Base-by-base conservation (phyloP, 2,329 filamentous ascomycete genomes). In the Apiospora aurea region DNA sequence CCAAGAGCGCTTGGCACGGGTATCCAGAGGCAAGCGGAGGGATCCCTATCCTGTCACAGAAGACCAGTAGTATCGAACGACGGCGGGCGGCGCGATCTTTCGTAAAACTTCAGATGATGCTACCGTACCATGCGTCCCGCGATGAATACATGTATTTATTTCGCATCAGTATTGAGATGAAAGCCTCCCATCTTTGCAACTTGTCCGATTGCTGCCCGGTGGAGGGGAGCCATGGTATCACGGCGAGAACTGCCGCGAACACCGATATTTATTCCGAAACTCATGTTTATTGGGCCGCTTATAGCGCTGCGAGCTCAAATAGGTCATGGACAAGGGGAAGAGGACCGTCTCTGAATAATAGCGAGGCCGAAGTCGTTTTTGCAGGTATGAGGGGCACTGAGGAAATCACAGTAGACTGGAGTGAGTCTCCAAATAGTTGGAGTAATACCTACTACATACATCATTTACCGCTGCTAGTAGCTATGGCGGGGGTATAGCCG, bases 271-370 rank as follows among this genome's bases (percentile, higher is more conserved):
- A 64, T 64, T 64, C 29, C 57, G 21, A 34, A n/a, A 41, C 5
- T 14, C 57, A n/a, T 41, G 6, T 14, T 64, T 26, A 69, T 69
- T 69, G 67, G 67, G 44, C 21, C 67, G 67, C 67, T 69, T 69
- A 18, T 49, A 38, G 44, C n/a, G 10, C 8, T 64, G 34, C 34
- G 13, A n/a, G 57, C 18, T n/a, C 34, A 38, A n/a, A 18, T 38
- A 38, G 34, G 34, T 13, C 18, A 41, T 64, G 57, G 57, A 41
- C 34, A 24, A 64, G 34, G 10, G n/a, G n/a, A 41, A 14, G n/a
- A 13, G 7, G 10, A 13, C 34, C 4, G 41, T 38, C 29, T 41
- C 34, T 38, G 29, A 38, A 38, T 21, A 13, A 11, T 38, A 38
- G 18, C 53, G 29, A 38, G 29, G 7, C 53, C 18, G 16, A 38